Evolutionary conservation across 306 rosid genomes (phyloP), one percentile per base, ranked within the genome.

Genomic region (Alnus rubra): DNA sequence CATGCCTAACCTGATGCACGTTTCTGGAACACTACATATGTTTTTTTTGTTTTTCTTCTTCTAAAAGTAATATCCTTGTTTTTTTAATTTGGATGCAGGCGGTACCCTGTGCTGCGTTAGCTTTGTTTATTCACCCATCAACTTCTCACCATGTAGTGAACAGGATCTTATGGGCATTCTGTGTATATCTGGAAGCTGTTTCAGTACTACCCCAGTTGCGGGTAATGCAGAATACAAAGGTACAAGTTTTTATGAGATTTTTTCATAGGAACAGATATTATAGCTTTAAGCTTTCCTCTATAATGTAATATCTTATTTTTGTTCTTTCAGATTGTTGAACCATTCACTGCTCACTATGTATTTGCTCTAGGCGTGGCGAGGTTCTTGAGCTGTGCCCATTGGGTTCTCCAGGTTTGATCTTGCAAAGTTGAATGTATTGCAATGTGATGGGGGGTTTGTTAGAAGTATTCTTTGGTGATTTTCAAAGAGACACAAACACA

Each of bases 161-260:
- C 87, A 92, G 97, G 84, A 87, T 94, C 74, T 85, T 83, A 80
- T 94, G 98, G 98, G 97, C 98, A 48, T 94, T 92, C 88, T 94
- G 97, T 87, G 97, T 94, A 14, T 94, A 94, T 81, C 88, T 94
- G 37, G 98, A 94, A 88, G 98, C 98, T 39, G 96, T 90, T 77
- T 94, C 98, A 1, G 98, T 94, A 19, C 83, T 94, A 44, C 98
- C 98, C 73, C 98, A 94, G 84, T 76, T 94, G 84, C 91, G 96
- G 50, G 98, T 94, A 79, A 94, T 94, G 98, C 98, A 94, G 80
- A 94, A 94, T 86, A 94, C 98, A 50, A 89, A 94, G 93, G 98
- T 91, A 81, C 37, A 63, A 8, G 82, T 74, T 69, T 54, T 30
- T 31, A 8, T 70, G 59, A 23, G 28, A 23, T 23, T 23, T 23